Percentiles rank a stretch among this genome's conserved stretches.
These are phyloP conservation scores for Liquidambar formosana DNA, from an alignment of 164 flowering plant genomes.

Conservation along the genomic window DNA sequence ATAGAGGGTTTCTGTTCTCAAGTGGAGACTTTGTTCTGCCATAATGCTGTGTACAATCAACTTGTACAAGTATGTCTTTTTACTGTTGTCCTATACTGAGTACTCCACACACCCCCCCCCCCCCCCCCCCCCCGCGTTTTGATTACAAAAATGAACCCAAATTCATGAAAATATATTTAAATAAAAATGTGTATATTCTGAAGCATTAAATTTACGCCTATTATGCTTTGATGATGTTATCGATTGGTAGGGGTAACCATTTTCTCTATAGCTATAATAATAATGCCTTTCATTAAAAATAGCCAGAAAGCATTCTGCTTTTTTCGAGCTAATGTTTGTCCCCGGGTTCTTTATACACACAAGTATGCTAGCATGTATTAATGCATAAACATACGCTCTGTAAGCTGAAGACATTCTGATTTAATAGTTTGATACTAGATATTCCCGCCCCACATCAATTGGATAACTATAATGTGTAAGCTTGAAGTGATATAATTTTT, in stretches of 20 bases:
- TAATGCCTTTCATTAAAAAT: not conserved
- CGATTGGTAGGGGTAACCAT: not conserved
- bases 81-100: not conserved
- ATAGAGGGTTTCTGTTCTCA: conserved; percentile 91
- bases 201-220: not conserved
- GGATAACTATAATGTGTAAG: too few relatives aligned
- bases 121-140: too few relatives aligned
- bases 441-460: too few relatives aligned
- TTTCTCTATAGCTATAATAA: not conserved
- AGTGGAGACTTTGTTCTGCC: conserved; percentile 89
- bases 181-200: not conserved
- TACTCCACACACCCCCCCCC: too few relatives aligned
- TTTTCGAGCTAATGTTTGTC: not conserved
- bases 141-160: not conserved
- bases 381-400: too few relatives aligned
- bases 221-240: not conserved
- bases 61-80: conserved; percentile 70
- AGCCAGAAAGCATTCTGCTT: not conserved
- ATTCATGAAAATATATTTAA: not conserved
- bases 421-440: too few relatives aligned
- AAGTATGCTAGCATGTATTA: too few relatives aligned
- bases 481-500: too few relatives aligned
- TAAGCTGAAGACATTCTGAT: too few relatives aligned
- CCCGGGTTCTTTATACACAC: too few relatives aligned
- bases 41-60: conserved; percentile 84